Base-by-base conservation (phyloP, 73 alveolate genomes). In the Uronychia setigera region DNA sequence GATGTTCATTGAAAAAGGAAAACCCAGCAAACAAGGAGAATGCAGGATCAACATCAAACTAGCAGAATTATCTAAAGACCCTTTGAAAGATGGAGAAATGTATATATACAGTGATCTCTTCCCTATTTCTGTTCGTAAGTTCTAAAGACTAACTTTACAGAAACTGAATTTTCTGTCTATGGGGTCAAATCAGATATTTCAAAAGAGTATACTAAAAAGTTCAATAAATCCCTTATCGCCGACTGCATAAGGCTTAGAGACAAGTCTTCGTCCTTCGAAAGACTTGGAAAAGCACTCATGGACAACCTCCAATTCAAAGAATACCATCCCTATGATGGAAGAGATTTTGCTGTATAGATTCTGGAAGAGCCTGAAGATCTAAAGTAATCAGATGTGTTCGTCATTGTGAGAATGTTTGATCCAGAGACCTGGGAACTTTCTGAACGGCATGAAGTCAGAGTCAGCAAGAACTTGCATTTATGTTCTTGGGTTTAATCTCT, bases 371-470 rank as follows among this genome's bases (percentile, higher is more conserved):
- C 28, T 29, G 46, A 76, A 76, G 81, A 76, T 9, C 29, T 31
- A 5, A 76, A 76, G 59, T 5, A 13, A 76, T 26, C 19, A 9
- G 59, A 76, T 1, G 31, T 76, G 27, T 28, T 76, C 5, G 9
- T 76, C 26, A 26, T 76, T 9, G 79, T 80, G 1, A 35, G 93
- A 33, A 82, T 33, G 35, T 87, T 87, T 87, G 76, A 87, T 34
- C 93, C 93, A 5, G 74, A 29, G 1, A 87, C 93, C 1, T 87
- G 93, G 93, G 35, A 60, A 35, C 60, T 87, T 29, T 80, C 87
- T 26, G 81, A 78, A n/a, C 59, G 83, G 1, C 35, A 32, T 29
- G 93, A 87, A 35, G 33, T 87, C 31, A 87, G 67, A 35, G 76
- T 80, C 1, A 80, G 80, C 60, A 87, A 81, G 67, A 32, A 26